Evolutionary conservation across 371 early-diverging fungal species (phyloP), one percentile per base, ranked within the genome.

Genomic region (Thermomucor indicae-seudaticae): DNA sequence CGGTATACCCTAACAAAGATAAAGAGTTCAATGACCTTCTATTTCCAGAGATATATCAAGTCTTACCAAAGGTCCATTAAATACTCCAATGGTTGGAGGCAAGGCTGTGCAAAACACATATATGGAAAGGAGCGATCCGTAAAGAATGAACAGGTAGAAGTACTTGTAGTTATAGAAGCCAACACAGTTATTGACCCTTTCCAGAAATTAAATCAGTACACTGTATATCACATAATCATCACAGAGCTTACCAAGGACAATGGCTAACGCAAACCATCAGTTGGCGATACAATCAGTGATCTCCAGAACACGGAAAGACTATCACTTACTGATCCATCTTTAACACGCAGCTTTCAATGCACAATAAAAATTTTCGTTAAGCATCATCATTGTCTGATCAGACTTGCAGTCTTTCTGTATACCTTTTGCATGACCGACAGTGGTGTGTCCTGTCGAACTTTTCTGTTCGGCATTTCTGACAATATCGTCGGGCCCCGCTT

Each of bases 141-240:
- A 85, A 0, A 75, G 34, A 19, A 88, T 41, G 55, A 86, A 88
- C 8, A 82, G 58, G 45, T 78, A 80, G 65, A 90, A 90, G 53
- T 64, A 72, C 60, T 86, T 88, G 55, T 82, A 75, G 50, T 88
- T 90, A 29, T 55, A 46, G 53, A 72, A 84, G 1, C 90, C 90
- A 6, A 90, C 81, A 53, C 88, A 88, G 47, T 80, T 81, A 53
- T 85, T 84, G 17, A 88, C 56, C 85, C n/a, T n/a, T n/a, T n/a
- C n/a, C n/a, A n/a, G n/a, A n/a, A n/a, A n/a, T n/a, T n/a, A n/a
- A n/a, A n/a, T n/a, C n/a, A n/a, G n/a, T n/a, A n/a, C n/a, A n/a
- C n/a, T n/a, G n/a, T n/a, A n/a, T n/a, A n/a, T n/a, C n/a, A n/a
- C n/a, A n/a, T n/a, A n/a, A n/a, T n/a, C n/a, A n/a, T n/a, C n/a